phyloP scores from a whole-genome alignment of 2,329 filamentous ascomycete genomes.

The Biscogniauxia sp. region DNA sequence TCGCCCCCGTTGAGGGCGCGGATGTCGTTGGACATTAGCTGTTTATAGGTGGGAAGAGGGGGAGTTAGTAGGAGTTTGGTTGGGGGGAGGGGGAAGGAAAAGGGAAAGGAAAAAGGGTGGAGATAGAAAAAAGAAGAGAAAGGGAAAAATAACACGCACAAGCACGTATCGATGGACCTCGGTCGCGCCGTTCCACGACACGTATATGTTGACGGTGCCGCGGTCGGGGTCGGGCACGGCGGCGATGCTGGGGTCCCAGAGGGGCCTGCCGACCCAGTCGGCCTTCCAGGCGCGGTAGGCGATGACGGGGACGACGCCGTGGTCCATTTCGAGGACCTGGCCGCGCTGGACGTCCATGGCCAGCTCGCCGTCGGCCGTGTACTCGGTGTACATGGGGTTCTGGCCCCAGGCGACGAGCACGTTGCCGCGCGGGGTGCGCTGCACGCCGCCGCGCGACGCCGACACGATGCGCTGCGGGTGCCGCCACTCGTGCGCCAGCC shows the following conservation, averaged over 20 bases:
- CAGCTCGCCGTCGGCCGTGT: conserved; percentile 10
- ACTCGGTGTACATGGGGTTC: conserved; percentile 16
- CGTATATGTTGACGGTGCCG: conserved; percentile 1
- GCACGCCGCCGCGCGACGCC: conserved; percentile 10
- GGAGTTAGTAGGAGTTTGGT: too few relatives aligned
- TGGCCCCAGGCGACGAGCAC: conserved; percentile 14
- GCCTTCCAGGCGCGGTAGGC: conserved; percentile 13
- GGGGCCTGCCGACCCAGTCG: conserved; percentile 11
- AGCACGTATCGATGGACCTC: conserved; percentile 9
- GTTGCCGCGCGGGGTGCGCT: conserved; percentile 5
- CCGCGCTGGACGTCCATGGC: conserved; percentile 17
- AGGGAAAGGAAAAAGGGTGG: too few relatives aligned
- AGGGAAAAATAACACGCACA: too few relatives aligned
- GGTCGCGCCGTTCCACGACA: conserved; percentile 13
- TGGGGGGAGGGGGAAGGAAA: not conserved
- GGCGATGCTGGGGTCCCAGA: conserved; percentile 10
- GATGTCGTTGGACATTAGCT: conserved; percentile 8
- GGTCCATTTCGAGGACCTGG: conserved; percentile 11
- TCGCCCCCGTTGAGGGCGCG: conserved; percentile 6
- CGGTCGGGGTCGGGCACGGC: not conserved
- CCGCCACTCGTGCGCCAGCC: conserved; percentile 11
- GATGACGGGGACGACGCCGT: conserved; percentile 9
- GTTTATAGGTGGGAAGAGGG: too few relatives aligned
- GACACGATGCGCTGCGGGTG: conserved; percentile 8
- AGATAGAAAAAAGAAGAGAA: too few relatives aligned